phyloP scores from a whole-genome alignment of 495 filamentous ascomycete species.

The Aspergillus affinis region DNA sequence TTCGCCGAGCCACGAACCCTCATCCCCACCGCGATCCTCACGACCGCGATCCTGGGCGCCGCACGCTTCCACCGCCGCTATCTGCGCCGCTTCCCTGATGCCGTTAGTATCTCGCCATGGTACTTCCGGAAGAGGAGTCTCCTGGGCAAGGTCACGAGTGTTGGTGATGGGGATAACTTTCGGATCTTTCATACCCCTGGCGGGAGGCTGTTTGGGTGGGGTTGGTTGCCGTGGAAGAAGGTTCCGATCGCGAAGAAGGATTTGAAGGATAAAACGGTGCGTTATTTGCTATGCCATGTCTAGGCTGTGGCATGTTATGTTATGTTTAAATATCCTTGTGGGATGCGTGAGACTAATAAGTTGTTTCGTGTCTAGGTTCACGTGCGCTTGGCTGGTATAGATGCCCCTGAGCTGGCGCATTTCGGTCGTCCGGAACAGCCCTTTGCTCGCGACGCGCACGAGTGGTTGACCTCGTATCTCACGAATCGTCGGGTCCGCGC shows the following conservation, averaged over 20 bases:
- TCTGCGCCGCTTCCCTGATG: conserved; percentile 77
- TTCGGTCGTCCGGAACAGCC: conserved; percentile 89
- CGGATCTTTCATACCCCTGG: conserved; percentile 92
- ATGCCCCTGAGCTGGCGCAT: conserved; percentile 90
- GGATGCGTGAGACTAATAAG: not conserved
- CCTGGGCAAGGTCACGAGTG: conserved; percentile 84
- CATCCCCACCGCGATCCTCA: conserved; percentile 67
- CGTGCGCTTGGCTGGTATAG: conserved; percentile 84
- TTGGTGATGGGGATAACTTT: conserved; percentile 96
- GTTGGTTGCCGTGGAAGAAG: conserved; percentile 74
- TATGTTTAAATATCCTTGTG: not conserved
- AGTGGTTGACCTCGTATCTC: conserved; percentile 75
- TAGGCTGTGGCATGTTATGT: too few relatives aligned
- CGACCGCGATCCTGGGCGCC: conserved; percentile 58
- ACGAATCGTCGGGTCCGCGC: conserved; percentile 71
- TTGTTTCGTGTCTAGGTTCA: conserved; percentile 52
- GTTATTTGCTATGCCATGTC: too few relatives aligned
- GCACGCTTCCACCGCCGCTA: conserved; percentile 58
- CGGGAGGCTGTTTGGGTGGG: conserved; percentile 84
- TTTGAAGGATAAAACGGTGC: conserved; percentile 76
- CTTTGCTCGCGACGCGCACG: conserved; percentile 71
- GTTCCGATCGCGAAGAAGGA: conserved; percentile 66
- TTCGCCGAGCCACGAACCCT: conserved; percentile 67
- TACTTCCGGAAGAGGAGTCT: conserved; percentile 69
- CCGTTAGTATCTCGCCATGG: conserved; percentile 64